Evolutionary conservation across 352 stramenopile species (phyloP).

Genomic region (Globisporangium yorkense): DNA sequence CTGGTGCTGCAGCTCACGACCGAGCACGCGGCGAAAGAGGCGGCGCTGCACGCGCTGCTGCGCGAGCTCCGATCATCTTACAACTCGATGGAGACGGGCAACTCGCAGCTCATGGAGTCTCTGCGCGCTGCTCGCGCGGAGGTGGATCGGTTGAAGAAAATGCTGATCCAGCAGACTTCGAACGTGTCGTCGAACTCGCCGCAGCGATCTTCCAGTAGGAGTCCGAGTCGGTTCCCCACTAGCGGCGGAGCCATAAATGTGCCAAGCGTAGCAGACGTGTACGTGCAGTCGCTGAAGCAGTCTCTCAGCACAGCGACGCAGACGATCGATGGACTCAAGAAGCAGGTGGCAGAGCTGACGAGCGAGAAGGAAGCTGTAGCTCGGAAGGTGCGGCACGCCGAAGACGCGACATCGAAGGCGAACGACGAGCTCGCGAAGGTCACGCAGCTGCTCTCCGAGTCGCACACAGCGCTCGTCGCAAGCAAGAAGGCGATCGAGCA

Average conservation of each 20-base stretch:
- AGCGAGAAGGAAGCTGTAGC: constrained; percentile 24
- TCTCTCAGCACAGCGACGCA: constrained; percentile 29
- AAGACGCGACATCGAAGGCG: constrained; percentile 23
- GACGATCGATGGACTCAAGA: constrained; percentile 31
- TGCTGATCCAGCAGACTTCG: constrained; percentile 24
- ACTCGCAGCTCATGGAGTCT: constrained; percentile 46
- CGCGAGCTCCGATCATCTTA: constrained; percentile 44
- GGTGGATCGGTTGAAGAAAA: constrained; percentile 46
- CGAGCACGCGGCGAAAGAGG: constrained; percentile 37
- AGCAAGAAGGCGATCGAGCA: constrained; percentile 26
- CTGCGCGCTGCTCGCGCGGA: constrained; percentile 34
- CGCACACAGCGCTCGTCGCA: constrained; percentile 28
- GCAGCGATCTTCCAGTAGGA: constrained; percentile 9
- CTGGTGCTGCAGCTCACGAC: constrained; percentile 34
- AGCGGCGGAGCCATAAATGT: neutral
- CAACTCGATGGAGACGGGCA: constrained; percentile 39
- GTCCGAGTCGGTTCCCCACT: constrained; percentile 3
- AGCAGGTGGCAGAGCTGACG: constrained; percentile 30
- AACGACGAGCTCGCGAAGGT: constrained; percentile 37
- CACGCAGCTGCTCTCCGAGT: constrained; percentile 42
- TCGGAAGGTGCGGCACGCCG: constrained; percentile 20
- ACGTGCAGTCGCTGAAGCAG: constrained; percentile 43
- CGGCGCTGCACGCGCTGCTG: constrained; percentile 37
- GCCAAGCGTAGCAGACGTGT: constrained; percentile 12
- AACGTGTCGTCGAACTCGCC: neutral